Percentiles rank a stretch among this genome's conserved stretches.
Conservation (phyloP, 768 basidiomycete species). For the Pleurotus citrinopileatus region DNA sequence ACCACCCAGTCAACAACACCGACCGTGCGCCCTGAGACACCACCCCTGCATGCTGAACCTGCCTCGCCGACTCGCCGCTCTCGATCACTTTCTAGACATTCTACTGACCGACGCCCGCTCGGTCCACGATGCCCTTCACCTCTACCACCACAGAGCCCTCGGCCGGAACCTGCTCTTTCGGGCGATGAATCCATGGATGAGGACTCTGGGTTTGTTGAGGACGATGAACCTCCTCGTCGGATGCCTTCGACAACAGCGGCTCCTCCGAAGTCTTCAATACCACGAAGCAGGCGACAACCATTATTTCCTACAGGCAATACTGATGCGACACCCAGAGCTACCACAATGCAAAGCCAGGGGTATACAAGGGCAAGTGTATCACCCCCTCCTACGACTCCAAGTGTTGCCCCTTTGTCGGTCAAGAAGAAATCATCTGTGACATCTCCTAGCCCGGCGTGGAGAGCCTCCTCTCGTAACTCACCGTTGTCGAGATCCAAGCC, state of each 20-base stretch:
- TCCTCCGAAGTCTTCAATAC: constrained; percentile 45
- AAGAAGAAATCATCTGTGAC: constrained; percentile 73
- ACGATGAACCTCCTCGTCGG: constrained; percentile 22
- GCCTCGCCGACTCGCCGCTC: constrained; percentile 32
- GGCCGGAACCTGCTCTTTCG: constrained; percentile 17
- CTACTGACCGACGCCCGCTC: constrained; percentile 58
- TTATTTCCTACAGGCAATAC: constrained; percentile 52
- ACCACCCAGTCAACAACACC: constrained; percentile 46
- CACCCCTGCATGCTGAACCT: constrained; percentile 26
- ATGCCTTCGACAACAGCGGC: constrained; percentile 22
- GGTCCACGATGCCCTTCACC: constrained; percentile 81
- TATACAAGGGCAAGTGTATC: constrained; percentile 21
- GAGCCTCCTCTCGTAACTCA: constrained; percentile 44
- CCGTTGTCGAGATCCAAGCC: constrained; percentile 49
- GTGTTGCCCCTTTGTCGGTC: constrained; percentile 77
- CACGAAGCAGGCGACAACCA: constrained; percentile 70
- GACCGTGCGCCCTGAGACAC: constrained; percentile 40
- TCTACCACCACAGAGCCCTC: constrained; percentile 48
- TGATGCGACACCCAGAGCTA: constrained; percentile 52
- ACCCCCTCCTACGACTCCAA: constrained; percentile 29
- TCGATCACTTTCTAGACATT: constrained; percentile 44
- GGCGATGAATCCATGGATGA: constrained; percentile 38
- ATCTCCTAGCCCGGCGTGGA: constrained; percentile 37
- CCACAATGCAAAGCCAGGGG: constrained; percentile 5
- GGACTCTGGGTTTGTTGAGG: constrained; percentile 41